Base-by-base conservation (phyloP, 2,329 filamentous ascomycete species). In the Trichoderma brevicompactum region DNA sequence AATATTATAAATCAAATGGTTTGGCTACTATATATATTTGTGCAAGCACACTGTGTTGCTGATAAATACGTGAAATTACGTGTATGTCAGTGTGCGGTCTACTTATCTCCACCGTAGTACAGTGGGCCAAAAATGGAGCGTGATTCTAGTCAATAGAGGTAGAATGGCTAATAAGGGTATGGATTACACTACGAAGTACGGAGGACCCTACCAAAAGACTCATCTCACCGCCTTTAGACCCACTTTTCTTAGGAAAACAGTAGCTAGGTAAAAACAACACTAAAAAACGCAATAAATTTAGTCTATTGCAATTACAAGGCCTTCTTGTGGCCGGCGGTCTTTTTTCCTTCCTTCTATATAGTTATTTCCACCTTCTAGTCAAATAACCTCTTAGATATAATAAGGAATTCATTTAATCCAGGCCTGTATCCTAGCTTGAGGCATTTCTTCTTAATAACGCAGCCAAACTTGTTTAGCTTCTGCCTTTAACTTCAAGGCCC, bases 371-470 rank as follows among this genome's bases (percentile, higher is more conserved):
- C 61, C 52, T 40, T 56, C 52, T 49, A 64, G 34, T n/a, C 28
- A 46, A 49, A 64, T 64, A 36, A 65, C 58, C 34, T 58, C 44
- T 44, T 65, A 19, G 50, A 67, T 65, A 67, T 69, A 40, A 28
- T 32, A 15, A 50, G 36, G 50, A 23, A 69, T 67, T 15, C 17
- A 15, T 56, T 67, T 38, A 54, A 69, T 69, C 43, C 49, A 69
- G n/a, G 13, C 17, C 43, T 69, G 49, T 8, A 69, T 66, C 3
- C n/a, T 15, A 41, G 43, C 13, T 49, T 66, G 32, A 13, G 34
- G 65, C 49, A 69, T 32, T 40, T 68, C 19, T 6, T 54, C 15
- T 23, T 55, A 69, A 56, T 52, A 38, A 36, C 10, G 7, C 6
- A 64, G 7, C 52, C 54, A 69, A 12, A 32, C 43, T 3, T n/a